A percentile compares a stretch with the other conserved stretches of the same genome.
Conservation (phyloP, 129 eudicot species). For the Arctium minus region DNA sequence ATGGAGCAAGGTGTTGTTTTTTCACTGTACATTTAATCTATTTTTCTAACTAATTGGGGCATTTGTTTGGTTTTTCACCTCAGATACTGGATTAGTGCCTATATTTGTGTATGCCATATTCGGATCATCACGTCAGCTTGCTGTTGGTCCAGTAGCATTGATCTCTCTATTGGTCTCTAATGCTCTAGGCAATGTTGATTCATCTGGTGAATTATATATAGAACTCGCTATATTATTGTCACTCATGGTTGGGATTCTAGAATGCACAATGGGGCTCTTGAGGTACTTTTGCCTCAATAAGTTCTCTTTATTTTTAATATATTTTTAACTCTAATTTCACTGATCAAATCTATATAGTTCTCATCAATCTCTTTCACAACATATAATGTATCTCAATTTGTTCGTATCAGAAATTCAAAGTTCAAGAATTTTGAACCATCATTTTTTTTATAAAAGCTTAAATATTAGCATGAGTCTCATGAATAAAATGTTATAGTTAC, state of each 20-base stretch:
- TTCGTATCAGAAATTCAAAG: neutral
- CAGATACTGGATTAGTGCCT: slow-evolving; percentile 96
- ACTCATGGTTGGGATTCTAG: slow-evolving; percentile 93
- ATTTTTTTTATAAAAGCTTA: neutral
- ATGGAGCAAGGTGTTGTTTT: neutral
- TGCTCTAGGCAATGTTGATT: slow-evolving; percentile 61
- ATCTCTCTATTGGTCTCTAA: slow-evolving; percentile 87
- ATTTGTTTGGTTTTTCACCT: slow-evolving; percentile 20
- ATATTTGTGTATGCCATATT: slow-evolving; percentile 83
- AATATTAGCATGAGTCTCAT: neutral
- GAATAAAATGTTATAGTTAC: neutral
- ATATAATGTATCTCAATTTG: neutral
- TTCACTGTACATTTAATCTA: neutral
- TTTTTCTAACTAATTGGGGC: slow-evolving; percentile 3
- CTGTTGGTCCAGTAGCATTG: slow-evolving; percentile 99
- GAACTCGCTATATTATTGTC: slow-evolving; percentile 93
- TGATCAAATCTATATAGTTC: neutral
- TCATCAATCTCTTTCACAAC: neutral
- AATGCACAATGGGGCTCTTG: slow-evolving; percentile 89
- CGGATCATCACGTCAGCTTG: slow-evolving; percentile 98
- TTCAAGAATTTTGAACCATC: neutral
- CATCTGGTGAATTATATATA: slow-evolving; percentile 75
- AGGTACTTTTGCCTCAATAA: slow-evolving; percentile 46
- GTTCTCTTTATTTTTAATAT: neutral
- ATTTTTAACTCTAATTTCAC: neutral